A percentile compares a stretch with the other conserved stretches of the same genome.
Conservation (phyloP, 345 rosid species). For the Nephelium lappaceum region DNA sequence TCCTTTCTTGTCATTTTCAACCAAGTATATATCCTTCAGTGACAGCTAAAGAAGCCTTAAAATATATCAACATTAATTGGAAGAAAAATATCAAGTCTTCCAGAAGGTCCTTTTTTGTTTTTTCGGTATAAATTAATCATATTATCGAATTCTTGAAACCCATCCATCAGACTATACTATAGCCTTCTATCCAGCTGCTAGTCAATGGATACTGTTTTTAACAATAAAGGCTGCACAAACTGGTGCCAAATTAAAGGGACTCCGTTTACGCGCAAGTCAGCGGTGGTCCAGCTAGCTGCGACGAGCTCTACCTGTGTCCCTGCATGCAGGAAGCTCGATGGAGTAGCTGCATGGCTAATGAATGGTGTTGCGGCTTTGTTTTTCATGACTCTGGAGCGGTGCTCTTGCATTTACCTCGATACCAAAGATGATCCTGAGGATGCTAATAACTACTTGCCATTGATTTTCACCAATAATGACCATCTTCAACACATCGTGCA, state of each 20-base stretch:
- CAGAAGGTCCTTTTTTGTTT: not conserved
- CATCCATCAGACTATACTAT: no score
- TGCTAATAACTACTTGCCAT: constrained; percentile 4
- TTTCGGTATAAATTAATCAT: no score
- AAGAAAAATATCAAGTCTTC: not conserved
- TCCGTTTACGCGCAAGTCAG: not conserved
- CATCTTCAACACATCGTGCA: not conserved
- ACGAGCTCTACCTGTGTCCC: constrained; percentile 2
- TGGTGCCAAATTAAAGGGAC: not conserved
- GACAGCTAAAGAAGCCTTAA: not conserved
- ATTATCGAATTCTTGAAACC: not conserved
- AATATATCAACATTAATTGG: not conserved
- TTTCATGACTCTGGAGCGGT: constrained; percentile 44
- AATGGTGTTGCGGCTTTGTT: constrained; percentile 41
- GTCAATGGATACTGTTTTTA: not conserved
- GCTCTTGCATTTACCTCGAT: constrained; percentile 39
- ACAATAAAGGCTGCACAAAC: constrained; percentile 5
- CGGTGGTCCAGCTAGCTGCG: not conserved
- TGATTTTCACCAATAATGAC: constrained; percentile 2
- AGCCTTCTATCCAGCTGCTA: not conserved
- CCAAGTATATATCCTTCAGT: constrained; percentile 3
- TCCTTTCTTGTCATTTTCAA: constrained; percentile 16
- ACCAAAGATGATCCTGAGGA: constrained; percentile 44
- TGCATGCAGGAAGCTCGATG: constrained; percentile 33
- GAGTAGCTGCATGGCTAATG: constrained; percentile 34